Evolutionary conservation across 2,329 filamentous ascomycete species (phyloP), one percentile per base, ranked within the genome.

Genomic region (Pseudodiploospora longispora): DNA sequence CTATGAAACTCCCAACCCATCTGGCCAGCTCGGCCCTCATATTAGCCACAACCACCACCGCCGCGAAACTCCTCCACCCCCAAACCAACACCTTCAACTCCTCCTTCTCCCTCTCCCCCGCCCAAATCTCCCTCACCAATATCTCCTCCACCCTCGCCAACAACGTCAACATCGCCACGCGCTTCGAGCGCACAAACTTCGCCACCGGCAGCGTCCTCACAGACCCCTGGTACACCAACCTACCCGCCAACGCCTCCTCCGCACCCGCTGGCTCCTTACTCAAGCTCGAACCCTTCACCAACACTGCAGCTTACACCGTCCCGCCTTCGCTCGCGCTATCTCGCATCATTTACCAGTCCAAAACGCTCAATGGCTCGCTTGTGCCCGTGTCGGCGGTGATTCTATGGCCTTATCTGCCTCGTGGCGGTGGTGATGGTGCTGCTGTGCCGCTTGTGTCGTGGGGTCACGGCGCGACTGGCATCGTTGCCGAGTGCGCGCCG

Each of bases 341-440:
- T 2, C 66, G 72, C 10, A 64, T 77, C 48, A 49, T 74, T 3
- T 77, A 72, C 56, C 66, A 66, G 19, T 69, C 70, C 0, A 62
- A 59, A 19, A 65, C 62, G n/a, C 48, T 67, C 27, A 71, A 74
- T 44, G 68, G 69, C 3, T 66, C 64, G 1, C 46, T 61, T 0
- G 54, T 76, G 19, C 73, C 73, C 1, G 66, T 70, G 6, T 74
- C 71, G 1, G 73, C 65, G 2, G 74, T 64, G 52, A 57, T 76
- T 9, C 63, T 76, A 1, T 76, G 70, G 70, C 73, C 72, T 0
- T 76, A 52, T 30, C 38, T 40, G 6, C 38, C 46, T 29, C 43
- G 47, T 3, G 33, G 9, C 10, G n/a, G 39, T 10, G 41, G 31
- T 34, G 12, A 40, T 28, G 47, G 47, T 5, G 54, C 52, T 4